Evolutionary conservation across 306 rosid genomes (phyloP), one percentile per base, ranked within the genome.

Genomic region (Cicer judaicum): DNA sequence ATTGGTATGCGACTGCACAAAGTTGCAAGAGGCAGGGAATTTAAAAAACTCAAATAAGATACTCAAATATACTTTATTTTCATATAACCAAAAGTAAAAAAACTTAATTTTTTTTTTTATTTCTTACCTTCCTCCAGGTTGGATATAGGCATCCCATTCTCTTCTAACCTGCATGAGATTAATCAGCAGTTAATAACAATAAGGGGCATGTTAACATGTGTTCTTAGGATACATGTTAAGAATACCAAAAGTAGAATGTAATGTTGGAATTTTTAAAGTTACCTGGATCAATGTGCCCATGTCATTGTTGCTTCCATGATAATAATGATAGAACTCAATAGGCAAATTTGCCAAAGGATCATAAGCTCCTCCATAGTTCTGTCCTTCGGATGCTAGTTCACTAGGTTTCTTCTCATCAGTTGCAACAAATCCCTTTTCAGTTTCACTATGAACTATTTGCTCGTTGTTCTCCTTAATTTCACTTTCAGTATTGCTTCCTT

Each of bases 231-330:
- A 18, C 24, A 21, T 21, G 24, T 21, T 21, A 21, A 21, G 24
- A 2, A 21, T 21, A 1, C 24, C 24, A 21, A 21, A 21, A 18
- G 24, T 21, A 49, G 60, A 54, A 52, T 21, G 75, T 40, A 41
- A 70, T 55, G 12, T 18, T 6, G 2, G n/a, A 64, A 60, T 65
- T 63, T 46, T 80, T 68, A 41, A 68, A 72, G 56, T 63, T 66
- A 93, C 98, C 94, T 93, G 97, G 71, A 91, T 88, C 47, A 91
- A 89, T 56, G 97, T 93, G 53, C 98, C 98, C 84, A 91, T 87
- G 73, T 93, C 98, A 11, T 82, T 78, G 87, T 86, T 91, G 84
- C 96, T 89, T 21, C 97, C 97, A 68, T 91, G 89, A 82, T 93
- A 93, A 78, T 93, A 93, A 85, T 91, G 98, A 84, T 91, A 93